Base-by-base conservation (phyloP, 768 basidiomycete genomes). In the Termitomyces sp. region DNA sequence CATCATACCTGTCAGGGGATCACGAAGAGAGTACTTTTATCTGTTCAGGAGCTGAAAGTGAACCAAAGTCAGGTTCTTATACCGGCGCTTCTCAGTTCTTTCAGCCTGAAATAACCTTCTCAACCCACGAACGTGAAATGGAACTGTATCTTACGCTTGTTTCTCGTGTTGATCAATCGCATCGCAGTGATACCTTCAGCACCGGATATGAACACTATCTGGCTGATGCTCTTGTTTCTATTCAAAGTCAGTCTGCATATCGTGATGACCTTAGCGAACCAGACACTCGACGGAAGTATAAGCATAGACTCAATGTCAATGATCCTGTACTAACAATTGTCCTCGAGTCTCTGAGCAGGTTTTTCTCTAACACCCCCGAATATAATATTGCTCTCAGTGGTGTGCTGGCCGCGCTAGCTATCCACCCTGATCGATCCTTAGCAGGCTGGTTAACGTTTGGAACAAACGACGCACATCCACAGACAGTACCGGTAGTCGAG, bases 331-430 rank as follows among this genome's bases (percentile, higher is more conserved):
- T 96, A 20, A 83, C 86, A 3, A 75, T 83, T 31, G 69, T 96
- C 53, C 81, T 97, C 49, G 86, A 89, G 56, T 82, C 82, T 36
- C 71, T 96, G 38, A 77, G 89, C 56, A 80, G 78, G 61, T 96
- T 98, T 80, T 92, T 97, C 73, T 83, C 84, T 14, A 94, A 96
- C 65, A 80, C 89, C 0, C 87, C 95, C 12, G 91, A 95, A 65
- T 86, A 83, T 72, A 98, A 98, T 70, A 85, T 98, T 57, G 89
- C 90, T 0, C 73, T 98, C 63, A 97, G 93, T 4, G 92, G 92
- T 25, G 84, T 88, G 4, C 75, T 97, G 38, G 86, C 92, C 3
- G 84, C 86, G 11, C 76, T 98, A 17, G 92, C 93, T 0, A 76
- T 87, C n/a, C 92, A 94, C 69, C 92, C 96, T 4, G 81, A 92